Conservation (phyloP, 202 grass and related monocot genomes). For the Panicum hallii region DNA sequence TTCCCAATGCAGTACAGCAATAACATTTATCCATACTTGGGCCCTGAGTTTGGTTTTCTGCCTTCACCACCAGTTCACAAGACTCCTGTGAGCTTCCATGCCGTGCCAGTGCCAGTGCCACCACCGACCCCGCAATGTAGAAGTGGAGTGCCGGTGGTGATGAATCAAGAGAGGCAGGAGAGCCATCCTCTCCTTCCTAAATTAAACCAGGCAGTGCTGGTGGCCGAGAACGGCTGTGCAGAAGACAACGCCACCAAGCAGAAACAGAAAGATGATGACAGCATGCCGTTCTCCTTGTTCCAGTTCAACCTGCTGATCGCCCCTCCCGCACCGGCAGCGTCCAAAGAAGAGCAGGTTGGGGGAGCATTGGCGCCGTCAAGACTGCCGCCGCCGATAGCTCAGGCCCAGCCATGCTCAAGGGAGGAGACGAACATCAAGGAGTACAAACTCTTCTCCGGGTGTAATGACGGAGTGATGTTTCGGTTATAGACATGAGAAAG, state of each 20-base stretch:
- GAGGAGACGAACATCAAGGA: slow-evolving; percentile 73
- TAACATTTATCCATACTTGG: slow-evolving; percentile 51
- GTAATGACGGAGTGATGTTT: slow-evolving; percentile 50
- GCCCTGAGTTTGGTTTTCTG: slow-evolving; percentile 57
- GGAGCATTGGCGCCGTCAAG: slow-evolving; percentile 18
- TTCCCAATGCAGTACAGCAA: slow-evolving; percentile 49
- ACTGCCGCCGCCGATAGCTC: background rate
- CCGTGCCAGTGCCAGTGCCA: background rate
- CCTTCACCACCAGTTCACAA: slow-evolving; percentile 53
- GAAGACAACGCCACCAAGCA: slow-evolving; percentile 15
- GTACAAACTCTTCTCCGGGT: slow-evolving; percentile 76
- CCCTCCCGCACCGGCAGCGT: slow-evolving; percentile 30
- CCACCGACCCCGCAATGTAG: slow-evolving; percentile 3
- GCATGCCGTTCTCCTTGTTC: slow-evolving; percentile 69
- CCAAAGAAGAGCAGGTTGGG: slow-evolving; percentile 48
- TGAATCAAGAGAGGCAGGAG: slow-evolving; percentile 40
- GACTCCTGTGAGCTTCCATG: slow-evolving; percentile 37
- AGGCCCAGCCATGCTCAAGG: slow-evolving; percentile 51
- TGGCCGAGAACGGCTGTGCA: slow-evolving; percentile 30
- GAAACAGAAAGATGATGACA: slow-evolving; percentile 35
- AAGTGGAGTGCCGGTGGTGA: slow-evolving; percentile 19
- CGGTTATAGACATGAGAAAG: slow-evolving; percentile 51
- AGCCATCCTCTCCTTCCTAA: slow-evolving; percentile 8
- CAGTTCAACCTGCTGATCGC: slow-evolving; percentile 68
- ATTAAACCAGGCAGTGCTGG: background rate